A percentile compares a stretch with the other conserved stretches of the same genome.
Conservation (phyloP, 2,329 filamentous ascomycete genomes). For the Zelopaecilomyces penicillatus region DNA sequence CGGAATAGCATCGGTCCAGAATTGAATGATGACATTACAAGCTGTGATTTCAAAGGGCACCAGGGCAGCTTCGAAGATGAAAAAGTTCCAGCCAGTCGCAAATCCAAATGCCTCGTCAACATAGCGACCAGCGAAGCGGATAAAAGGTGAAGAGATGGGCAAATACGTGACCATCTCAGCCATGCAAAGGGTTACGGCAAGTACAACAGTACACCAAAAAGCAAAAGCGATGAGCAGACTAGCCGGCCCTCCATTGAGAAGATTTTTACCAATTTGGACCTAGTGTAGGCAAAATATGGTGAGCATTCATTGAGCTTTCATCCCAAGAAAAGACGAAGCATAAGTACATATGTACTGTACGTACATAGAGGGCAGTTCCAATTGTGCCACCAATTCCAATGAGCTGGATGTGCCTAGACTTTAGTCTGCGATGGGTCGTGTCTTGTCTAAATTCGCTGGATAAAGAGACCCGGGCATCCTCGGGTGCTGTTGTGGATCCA, state of each 20-base stretch:
- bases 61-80: conserved; percentile 58
- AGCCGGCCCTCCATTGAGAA: conserved; percentile 51
- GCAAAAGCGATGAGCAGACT: conserved; percentile 52
- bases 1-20: conserved; percentile 53
- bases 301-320: not conserved
- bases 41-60: conserved; percentile 62
- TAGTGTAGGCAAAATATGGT: conserved; percentile 12
- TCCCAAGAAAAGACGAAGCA: not conserved
- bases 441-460: conserved; percentile 20
- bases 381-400: conserved; percentile 59
- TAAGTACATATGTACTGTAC: conserved; percentile 7
- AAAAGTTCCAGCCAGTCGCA: conserved; percentile 67
- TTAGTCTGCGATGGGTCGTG: conserved; percentile 43
- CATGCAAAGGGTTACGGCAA: conserved; percentile 52
- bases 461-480: conserved; percentile 11
- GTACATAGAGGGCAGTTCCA: conserved; percentile 51
- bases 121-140: conserved; percentile 66
- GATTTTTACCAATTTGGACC: conserved; percentile 48
- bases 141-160: conserved; percentile 70
- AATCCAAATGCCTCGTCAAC: conserved; percentile 70
- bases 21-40: conserved; percentile 54
- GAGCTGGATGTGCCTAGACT: conserved; percentile 49
- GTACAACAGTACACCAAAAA: conserved; percentile 53
- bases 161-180: conserved; percentile 72
- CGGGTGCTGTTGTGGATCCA: conserved; percentile 1